phyloP scores from a whole-genome alignment of 1,139 yeast species.

The Geotrichum europaeum region DNA sequence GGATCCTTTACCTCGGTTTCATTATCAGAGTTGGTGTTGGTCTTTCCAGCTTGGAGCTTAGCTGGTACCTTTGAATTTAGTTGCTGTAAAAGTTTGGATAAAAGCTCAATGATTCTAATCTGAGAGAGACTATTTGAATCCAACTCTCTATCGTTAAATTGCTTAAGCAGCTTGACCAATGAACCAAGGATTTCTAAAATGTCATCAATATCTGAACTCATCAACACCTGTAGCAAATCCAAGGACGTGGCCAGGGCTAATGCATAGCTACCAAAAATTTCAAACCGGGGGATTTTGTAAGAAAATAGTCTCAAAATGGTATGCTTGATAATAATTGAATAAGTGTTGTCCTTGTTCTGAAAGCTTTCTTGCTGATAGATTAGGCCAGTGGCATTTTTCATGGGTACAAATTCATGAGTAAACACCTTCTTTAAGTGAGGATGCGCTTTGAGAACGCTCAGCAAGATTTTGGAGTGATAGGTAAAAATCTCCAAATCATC shows the following conservation, averaged over 20 bases:
- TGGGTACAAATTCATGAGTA: conserved; percentile 18
- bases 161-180: conserved; percentile 16
- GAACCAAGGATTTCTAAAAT: conserved; percentile 16
- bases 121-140: conserved; percentile 17
- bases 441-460: conserved; percentile 17
- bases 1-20: conserved; percentile 12
- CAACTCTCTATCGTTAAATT: conserved; percentile 13
- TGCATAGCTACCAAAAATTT: conserved; percentile 13
- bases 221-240: conserved; percentile 11
- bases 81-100: conserved; percentile 17
- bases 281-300: conserved; percentile 17
- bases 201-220: conserved; percentile 14
- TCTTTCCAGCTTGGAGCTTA: conserved; percentile 4
- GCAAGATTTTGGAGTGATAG: conserved; percentile 19
- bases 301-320: conserved; percentile 45
- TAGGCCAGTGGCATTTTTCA: conserved; percentile 39
- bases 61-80: conserved; percentile 10
- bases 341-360: conserved; percentile 51
- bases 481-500: conserved; percentile 20
- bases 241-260: conserved; percentile 9
- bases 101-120: conserved; percentile 17
- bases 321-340: conserved; percentile 49
- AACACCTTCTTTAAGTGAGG: conserved; percentile 16
- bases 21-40: not conserved
- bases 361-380: conserved; percentile 21